These are phyloP conservation scores for Lipomyces japonicus DNA, from an alignment of 805 yeast species.

Conservation along the genomic window DNA sequence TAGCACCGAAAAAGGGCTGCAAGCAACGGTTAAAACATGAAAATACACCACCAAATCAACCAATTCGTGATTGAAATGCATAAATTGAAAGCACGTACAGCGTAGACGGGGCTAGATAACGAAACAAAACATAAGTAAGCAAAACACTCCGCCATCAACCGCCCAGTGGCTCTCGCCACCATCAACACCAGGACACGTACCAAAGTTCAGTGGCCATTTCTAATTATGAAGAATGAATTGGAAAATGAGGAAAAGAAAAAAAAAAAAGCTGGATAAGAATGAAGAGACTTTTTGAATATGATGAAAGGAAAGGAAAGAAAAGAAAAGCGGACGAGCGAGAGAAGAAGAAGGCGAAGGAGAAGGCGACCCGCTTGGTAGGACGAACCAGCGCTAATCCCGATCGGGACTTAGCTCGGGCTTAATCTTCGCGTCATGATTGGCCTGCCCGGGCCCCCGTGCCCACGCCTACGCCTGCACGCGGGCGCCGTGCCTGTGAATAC, in stretches of 20 bases:
- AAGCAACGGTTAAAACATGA: not conserved
- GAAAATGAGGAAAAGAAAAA: not conserved
- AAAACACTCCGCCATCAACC: not conserved
- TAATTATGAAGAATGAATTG: slow-evolving; percentile 2
- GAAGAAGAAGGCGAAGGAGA: not conserved
- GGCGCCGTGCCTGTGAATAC: too few species aligned
- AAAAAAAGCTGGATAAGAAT: not conserved
- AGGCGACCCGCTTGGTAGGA: not conserved
- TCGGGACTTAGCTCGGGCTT: slow-evolving; percentile 3
- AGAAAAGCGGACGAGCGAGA: slow-evolving; percentile 17
- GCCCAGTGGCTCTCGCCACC: too few species aligned
- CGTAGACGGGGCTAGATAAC: slow-evolving; percentile 62
- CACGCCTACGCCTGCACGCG: slow-evolving; percentile 14
- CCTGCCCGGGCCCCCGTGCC: slow-evolving; percentile 15
- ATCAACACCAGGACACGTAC: slow-evolving; percentile 44
- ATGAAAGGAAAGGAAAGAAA: slow-evolving; percentile 10
- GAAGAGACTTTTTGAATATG: too few species aligned
- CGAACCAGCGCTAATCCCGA: slow-evolving; percentile 14
- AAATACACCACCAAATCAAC: not conserved
- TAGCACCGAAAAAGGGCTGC: slow-evolving; percentile 96
- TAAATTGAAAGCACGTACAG: slow-evolving; percentile 41
- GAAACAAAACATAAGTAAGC: slow-evolving; percentile 11
- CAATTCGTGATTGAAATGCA: not conserved
- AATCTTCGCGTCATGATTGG: slow-evolving; percentile 10
- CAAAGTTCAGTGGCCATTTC: slow-evolving; percentile 66